A percentile compares a stretch with the other conserved stretches of the same genome.
Conservation (phyloP, 148 eudicot species). For the Rheum nobile region DNA sequence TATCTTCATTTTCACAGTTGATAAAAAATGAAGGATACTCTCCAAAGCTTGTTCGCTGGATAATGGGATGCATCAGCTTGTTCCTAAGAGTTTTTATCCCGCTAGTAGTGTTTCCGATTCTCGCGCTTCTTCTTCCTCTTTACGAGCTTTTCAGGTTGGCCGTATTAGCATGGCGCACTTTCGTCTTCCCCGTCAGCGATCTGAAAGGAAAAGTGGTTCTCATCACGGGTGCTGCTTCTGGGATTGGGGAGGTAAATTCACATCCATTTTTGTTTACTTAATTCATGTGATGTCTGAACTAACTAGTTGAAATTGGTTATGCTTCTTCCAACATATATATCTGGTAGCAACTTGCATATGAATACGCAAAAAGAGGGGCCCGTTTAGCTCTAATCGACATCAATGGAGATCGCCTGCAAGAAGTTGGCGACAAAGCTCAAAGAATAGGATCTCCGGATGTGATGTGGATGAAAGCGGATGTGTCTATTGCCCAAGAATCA, state of each 20-base stretch:
- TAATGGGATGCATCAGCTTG: not conserved
- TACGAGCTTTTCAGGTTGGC: not conserved
- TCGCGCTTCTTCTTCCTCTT: not conserved
- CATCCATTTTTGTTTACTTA: not conserved
- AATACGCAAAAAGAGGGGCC: conserved; percentile 27
- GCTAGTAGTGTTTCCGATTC: not conserved
- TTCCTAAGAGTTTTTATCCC: not conserved
- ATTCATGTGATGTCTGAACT: not conserved
- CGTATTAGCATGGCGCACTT: not conserved
- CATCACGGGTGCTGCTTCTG: conserved; percentile 11
- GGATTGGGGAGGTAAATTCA: conserved; percentile 4
- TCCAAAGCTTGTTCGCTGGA: not conserved
- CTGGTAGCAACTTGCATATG: conserved; percentile 23
- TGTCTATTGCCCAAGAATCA: not conserved
- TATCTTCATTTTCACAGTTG: no score
- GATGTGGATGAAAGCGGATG: not conserved
- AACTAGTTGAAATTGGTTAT: not conserved
- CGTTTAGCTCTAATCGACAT: conserved; percentile 20
- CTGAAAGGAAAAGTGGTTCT: conserved; percentile 3
- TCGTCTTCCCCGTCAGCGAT: not conserved
- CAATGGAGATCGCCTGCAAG: conserved; percentile 14
- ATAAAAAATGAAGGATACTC: no score
- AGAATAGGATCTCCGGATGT: not conserved
- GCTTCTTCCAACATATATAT: no score
- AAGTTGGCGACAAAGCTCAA: conserved; percentile 13